Conservation (phyloP, 2,329 filamentous ascomycete species). For the Teratosphaeria pseudoeucalypti region DNA sequence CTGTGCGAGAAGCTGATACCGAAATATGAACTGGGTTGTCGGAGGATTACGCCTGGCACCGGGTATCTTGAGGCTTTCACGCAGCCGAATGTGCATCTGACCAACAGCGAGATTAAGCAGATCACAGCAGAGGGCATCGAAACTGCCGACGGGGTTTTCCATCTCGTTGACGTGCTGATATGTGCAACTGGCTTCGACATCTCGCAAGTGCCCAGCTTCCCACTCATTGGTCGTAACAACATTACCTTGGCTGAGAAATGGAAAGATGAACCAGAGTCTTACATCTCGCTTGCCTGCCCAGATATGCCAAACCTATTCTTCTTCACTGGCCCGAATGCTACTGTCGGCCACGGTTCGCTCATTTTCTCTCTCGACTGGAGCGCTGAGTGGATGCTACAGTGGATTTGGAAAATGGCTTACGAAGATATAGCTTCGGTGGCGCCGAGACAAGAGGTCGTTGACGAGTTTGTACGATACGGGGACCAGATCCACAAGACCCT, state of each 20-base stretch:
- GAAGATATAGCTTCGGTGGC: slow-evolving; percentile 12
- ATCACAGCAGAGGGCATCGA: slow-evolving; percentile 28
- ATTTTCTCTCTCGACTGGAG: slow-evolving; percentile 13
- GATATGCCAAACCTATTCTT: slow-evolving; percentile 24
- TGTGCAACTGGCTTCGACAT: slow-evolving; percentile 32
- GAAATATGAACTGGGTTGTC: slow-evolving; percentile 36
- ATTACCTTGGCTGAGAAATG: slow-evolving; percentile 17
- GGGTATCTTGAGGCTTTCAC: slow-evolving; percentile 42
- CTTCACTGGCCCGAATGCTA: slow-evolving; percentile 15
- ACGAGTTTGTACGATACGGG: slow-evolving; percentile 21
- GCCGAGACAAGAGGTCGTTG: slow-evolving; percentile 16
- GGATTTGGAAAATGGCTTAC: slow-evolving; percentile 22
- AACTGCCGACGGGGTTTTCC: slow-evolving; percentile 27
- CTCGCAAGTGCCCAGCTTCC: slow-evolving; percentile 25
- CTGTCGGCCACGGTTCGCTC: slow-evolving; percentile 15
- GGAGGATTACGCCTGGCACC: slow-evolving; percentile 42
- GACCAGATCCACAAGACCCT: slow-evolving; percentile 34
- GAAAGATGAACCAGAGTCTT: slow-evolving; percentile 18
- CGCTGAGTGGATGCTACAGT: slow-evolving; percentile 37
- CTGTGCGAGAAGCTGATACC: slow-evolving; percentile 41
- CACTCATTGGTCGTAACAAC: slow-evolving; percentile 28
- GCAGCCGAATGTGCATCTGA: slow-evolving; percentile 34
- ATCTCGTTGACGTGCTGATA: slow-evolving; percentile 38
- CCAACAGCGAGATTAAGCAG: slow-evolving; percentile 28
- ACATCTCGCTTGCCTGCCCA: slow-evolving; percentile 17